Evolutionary conservation across 2,329 filamentous ascomycete species (phyloP).

Genomic region (Fusarium oligoseptatum): DNA sequence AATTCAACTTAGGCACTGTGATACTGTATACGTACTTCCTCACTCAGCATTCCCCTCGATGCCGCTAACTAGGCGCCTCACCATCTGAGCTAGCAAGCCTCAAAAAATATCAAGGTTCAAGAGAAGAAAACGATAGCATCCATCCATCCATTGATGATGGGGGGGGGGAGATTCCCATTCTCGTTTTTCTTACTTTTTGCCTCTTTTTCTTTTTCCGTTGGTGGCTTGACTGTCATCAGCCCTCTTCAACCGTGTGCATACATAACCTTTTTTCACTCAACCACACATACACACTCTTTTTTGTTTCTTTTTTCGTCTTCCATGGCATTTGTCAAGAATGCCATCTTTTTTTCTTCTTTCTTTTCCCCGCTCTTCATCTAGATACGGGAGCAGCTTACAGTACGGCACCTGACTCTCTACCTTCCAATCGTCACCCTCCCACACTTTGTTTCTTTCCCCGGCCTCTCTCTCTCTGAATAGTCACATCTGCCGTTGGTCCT

Average conservation of each 20-base stretch:
- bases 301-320: constrained; percentile 4
- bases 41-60: constrained; percentile 30
- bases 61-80: constrained; percentile 21
- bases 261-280: constrained; percentile 18
- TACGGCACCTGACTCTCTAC: background rate
- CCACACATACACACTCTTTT: constrained; percentile 14
- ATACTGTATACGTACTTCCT: constrained; percentile 27
- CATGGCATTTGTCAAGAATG: constrained; percentile 35
- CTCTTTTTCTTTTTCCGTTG: background rate
- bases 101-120: background rate
- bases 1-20: constrained; percentile 10
- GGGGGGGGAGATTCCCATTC: background rate
- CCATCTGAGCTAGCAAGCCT: constrained; percentile 36
- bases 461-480: background rate
- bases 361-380: background rate
- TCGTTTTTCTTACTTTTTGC: background rate
- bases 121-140: background rate
- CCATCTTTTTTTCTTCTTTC: constrained; percentile 8
- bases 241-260: constrained; percentile 1
- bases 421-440: background rate
- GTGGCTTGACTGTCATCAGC: background rate
- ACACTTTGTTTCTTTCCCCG: background rate
- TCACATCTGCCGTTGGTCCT: background rate
- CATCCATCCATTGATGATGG: background rate
- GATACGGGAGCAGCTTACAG: background rate